Evolutionary conservation across 2,329 filamentous ascomycete genomes (phyloP), one percentile per base, ranked within the genome.

Genomic region (Teratosphaeria viscida): DNA sequence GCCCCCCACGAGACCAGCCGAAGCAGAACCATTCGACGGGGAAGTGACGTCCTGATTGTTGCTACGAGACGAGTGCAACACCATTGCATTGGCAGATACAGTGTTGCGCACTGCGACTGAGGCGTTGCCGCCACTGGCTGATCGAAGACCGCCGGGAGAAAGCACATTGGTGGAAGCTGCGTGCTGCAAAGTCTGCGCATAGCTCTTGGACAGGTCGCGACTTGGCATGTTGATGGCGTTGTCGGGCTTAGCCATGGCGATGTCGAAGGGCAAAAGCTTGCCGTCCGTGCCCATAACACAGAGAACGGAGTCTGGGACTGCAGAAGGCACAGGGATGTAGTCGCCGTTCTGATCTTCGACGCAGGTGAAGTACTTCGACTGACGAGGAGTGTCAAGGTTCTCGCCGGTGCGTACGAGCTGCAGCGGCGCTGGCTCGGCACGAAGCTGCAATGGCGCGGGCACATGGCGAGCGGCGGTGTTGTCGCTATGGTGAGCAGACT

Each of bases 321-420:
- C 43, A 23, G 43, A n/a, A 49, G 19, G 43, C 16, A 58, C 34
- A 16, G 59, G 57, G 1, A 47, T 32, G 47, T 34, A 57, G 34
- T 57, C 54, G 49, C 59, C 57, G 23, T 56, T 49, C 47, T 59
- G 49, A 23, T 63, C 56, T n/a, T 59, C 52, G 14, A 57, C 19
- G 47, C 26, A 59, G 54, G 6, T 49, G 39, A 57, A 43, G 37
- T 23, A 58, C 49, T 54, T 58, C 35, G 8, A 52, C 57, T 19
- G 56, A 43, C 53, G 34, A 55, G 10, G 49, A 32, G 12, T 34
- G n/a, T 34, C 29, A 35, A 14, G 7, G 54, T 35, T 32, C 3
- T 58, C 59, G n/a, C 12, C 7, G 4, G 59, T n/a, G 27, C 61
- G 59, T 19, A 59, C 61, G 35, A 61, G 53, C 19, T 27, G 53